Conservation (phyloP, 2,329 filamentous ascomycete genomes). For the Bipolaris cookei region DNA sequence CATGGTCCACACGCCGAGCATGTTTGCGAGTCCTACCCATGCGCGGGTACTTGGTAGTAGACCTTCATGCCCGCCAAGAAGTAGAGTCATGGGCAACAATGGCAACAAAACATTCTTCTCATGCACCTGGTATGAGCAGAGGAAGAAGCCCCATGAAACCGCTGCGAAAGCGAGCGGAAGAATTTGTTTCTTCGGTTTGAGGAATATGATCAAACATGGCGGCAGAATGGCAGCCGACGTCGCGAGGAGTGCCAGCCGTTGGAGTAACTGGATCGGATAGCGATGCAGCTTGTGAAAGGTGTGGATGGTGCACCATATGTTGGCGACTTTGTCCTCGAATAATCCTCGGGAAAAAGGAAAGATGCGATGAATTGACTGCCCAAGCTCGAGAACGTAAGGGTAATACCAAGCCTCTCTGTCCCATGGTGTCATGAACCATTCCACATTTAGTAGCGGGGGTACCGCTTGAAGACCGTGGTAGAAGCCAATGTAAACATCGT, state of each 20-base stretch:
- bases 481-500: conserved; percentile 70
- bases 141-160: conserved; percentile 94
- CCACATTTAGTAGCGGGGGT: conserved; percentile 11
- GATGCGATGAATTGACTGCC: conserved; percentile 87
- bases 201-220: conserved; percentile 78
- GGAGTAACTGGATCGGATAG: conserved; percentile 74
- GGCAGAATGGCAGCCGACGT: conserved; percentile 80
- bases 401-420: conserved; percentile 73
- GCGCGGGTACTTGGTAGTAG: conserved; percentile 76
- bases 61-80: conserved; percentile 79
- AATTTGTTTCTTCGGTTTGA: conserved; percentile 76
- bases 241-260: conserved; percentile 73
- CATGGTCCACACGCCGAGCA: conserved; percentile 89
- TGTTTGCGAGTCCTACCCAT: conserved; percentile 96
- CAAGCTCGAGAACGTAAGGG: conserved; percentile 75
- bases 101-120: conserved; percentile 96
- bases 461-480: conserved; percentile 47
- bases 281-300: conserved; percentile 84
- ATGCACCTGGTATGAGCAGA: conserved; percentile 97
- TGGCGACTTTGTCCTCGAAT: conserved; percentile 98
- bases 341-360: conserved; percentile 95
- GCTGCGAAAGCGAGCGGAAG: conserved; percentile 81
- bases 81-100: conserved; percentile 87
- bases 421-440: conserved; percentile 50
- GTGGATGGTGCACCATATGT: conserved; percentile 95